Base-by-base conservation (phyloP, 1,139 yeast genomes). In the Debaryomyces robertsiae region DNA sequence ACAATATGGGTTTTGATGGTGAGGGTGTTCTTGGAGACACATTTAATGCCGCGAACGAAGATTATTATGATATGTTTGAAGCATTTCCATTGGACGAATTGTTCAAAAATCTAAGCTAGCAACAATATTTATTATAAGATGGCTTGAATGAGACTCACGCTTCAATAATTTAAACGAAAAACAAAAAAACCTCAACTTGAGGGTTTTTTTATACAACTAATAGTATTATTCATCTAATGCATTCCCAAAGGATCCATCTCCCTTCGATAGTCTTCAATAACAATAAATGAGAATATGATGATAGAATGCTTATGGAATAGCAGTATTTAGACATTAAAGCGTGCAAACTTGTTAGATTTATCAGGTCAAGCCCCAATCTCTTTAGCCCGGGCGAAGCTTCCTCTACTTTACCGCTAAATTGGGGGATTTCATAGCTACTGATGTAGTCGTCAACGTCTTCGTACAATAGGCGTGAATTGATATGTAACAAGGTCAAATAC, bases 401-500 rank as follows among this genome's bases (percentile, higher is more conserved):
- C 10, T 6, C 10, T 15, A 11, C 3, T 24, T 6, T 17, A 17
- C 10, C 7, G 11, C 27, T 11, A 7, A 24, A 15, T 18, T 13
- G 15, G 11, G 57, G 57, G 3, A 36, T 27, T 18, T 36, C 38
- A 39, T 52, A 54, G 2, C 46, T 38, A 24, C 55, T 54, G 18
- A 57, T 48, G 24, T 43, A 54, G 1, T 43, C 29, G 25, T 55
- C 49, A 5, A 45, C 29, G 3, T 44, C 41, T 7, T 45, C 35
- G 10, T 39, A 17, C 30, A 57, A 43, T 40, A 43, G 57, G 2
- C 43, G 32, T 18, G 58, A 53, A 25, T 56, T 50, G 15, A 54
- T 24, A 13, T 50, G 49, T 10, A 55, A 29, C 37, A 58, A 43
- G 6, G 47, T 41, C 22, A 58, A 45, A 39, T 50, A 58, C 39